Conservation (phyloP, 176 grass and related monocot species). For the Avena sativa region DNA sequence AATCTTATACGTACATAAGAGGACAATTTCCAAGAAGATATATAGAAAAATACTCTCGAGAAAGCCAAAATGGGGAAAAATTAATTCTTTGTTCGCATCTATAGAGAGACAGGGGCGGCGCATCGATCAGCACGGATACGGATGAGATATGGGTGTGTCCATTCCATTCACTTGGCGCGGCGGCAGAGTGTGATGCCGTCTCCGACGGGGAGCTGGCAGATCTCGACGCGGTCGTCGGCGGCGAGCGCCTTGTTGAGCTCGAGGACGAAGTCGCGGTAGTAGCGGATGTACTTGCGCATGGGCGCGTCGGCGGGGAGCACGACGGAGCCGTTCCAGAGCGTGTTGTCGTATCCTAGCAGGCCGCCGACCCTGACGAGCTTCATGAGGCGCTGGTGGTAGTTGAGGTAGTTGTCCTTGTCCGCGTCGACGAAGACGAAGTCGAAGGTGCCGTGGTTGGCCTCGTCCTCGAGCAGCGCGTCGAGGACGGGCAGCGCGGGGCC, state of each 20-base stretch:
- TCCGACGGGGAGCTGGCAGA: slow-evolving; percentile 91
- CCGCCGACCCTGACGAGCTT: slow-evolving; percentile 87
- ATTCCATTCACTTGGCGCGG: slow-evolving; percentile 56
- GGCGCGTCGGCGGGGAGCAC: slow-evolving; percentile 87
- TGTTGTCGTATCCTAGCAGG: slow-evolving; percentile 95
- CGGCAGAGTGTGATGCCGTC: slow-evolving; percentile 94
- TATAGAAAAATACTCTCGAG: not conserved
- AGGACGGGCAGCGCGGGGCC: slow-evolving; percentile 81
- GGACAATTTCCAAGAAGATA: slow-evolving; percentile 21
- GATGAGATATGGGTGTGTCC: not conserved
- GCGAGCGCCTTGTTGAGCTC: slow-evolving; percentile 95
- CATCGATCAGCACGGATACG: not conserved
- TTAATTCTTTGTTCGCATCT: slow-evolving; percentile 23
- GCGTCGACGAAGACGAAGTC: slow-evolving; percentile 98
- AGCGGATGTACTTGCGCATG: slow-evolving; percentile 87
- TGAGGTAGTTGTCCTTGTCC: slow-evolving; percentile 99
- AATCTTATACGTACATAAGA: slow-evolving; percentile 9
- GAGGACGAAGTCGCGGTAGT: slow-evolving; percentile 85
- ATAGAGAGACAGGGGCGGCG: not conserved
- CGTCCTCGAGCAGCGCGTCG: slow-evolving; percentile 71
- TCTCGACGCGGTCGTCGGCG: slow-evolving; percentile 83
- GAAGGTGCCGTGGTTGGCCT: slow-evolving; percentile 61
- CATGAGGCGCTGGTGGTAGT: slow-evolving; percentile 90
- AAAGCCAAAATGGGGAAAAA: not conserved
- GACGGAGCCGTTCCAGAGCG: slow-evolving; percentile 92